phyloP scores from a whole-genome alignment of 495 filamentous ascomycete genomes.

The Polyplosphaeria fusca region DNA sequence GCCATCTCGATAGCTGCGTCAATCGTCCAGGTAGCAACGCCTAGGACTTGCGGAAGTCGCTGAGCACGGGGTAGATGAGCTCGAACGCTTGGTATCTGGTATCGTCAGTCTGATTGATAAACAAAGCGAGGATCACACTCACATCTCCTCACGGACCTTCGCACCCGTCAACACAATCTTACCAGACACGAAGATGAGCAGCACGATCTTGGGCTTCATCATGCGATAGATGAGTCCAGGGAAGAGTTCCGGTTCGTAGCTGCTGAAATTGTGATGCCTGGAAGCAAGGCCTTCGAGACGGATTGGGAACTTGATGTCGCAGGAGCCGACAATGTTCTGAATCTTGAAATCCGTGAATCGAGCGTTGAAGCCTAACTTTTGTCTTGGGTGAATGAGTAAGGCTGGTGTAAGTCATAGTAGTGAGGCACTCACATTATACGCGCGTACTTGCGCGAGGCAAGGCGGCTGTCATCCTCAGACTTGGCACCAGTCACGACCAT shows the following conservation, averaged over 20 bases:
- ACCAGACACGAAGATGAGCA: slow-evolving; percentile 96
- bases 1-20: too few species aligned
- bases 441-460: slow-evolving; percentile 96
- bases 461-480: slow-evolving; percentile 95
- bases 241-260: slow-evolving; percentile 97
- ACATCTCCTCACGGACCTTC: slow-evolving; percentile 98
- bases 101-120: too few species aligned
- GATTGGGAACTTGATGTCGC: slow-evolving; percentile 99
- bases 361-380: slow-evolving; percentile 98
- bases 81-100: not conserved
- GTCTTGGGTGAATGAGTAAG: too few species aligned
- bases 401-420: too few species aligned
- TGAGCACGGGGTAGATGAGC: slow-evolving; percentile 95
- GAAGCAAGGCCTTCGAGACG: slow-evolving; percentile 91
- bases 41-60: slow-evolving; percentile 51
- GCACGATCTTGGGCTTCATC: slow-evolving; percentile 99
- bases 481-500: slow-evolving; percentile 99
- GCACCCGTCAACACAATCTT: slow-evolving; percentile 98
- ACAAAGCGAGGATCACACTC: too few species aligned
- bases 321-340: slow-evolving; percentile 98
- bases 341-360: slow-evolving; percentile 99
- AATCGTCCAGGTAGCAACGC: too few species aligned
- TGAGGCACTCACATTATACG: too few species aligned
- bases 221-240: slow-evolving; percentile 99
- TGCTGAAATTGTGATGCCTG: slow-evolving; percentile 98